Evolutionary conservation across 306 rosid genomes (phyloP).

Genomic region (Trifolium subterraneum): DNA sequence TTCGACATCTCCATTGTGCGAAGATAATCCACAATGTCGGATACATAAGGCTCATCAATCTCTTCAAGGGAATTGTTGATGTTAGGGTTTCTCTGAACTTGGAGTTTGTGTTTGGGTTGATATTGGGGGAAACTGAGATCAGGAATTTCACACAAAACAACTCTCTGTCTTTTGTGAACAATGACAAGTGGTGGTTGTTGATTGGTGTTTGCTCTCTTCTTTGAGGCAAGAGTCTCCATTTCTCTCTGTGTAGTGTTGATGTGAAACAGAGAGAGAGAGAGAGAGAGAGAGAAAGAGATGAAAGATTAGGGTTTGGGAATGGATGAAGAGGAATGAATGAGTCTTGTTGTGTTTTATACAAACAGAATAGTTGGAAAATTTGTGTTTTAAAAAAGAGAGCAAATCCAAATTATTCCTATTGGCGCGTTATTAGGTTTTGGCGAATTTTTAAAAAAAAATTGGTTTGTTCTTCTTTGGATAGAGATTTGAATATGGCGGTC

Average conservation of each 20-base stretch:
- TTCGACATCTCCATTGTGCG: slow-evolving; percentile 52
- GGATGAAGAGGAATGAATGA: background rate
- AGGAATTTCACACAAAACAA: background rate
- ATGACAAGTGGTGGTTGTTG: background rate
- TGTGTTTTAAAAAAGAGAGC: too few relatives aligned
- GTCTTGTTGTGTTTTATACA: too few relatives aligned
- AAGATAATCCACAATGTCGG: slow-evolving; percentile 54
- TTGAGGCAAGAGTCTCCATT: background rate
- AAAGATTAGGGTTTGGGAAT: background rate
- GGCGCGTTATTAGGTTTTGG: too few relatives aligned
- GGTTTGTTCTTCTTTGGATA: too few relatives aligned
- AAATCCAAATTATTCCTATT: too few relatives aligned
- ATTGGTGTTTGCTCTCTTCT: background rate
- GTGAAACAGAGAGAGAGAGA: background rate
- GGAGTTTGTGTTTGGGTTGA: slow-evolving; percentile 24
- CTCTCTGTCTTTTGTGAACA: background rate
- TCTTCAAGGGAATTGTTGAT: slow-evolving; percentile 22
- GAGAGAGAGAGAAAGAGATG: background rate
- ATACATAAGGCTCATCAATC: background rate
- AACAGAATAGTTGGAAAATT: background rate
- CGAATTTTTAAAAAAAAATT: too few relatives aligned
- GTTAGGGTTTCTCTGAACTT: slow-evolving; percentile 26
- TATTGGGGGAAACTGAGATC: slow-evolving; percentile 16
- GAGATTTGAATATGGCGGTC: too few relatives aligned
- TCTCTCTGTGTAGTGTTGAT: background rate